Percentiles rank a stretch among this genome's conserved stretches.
Evolutionary conservation across 805 yeast species (phyloP).

Genomic region (Candida quercuum): DNA sequence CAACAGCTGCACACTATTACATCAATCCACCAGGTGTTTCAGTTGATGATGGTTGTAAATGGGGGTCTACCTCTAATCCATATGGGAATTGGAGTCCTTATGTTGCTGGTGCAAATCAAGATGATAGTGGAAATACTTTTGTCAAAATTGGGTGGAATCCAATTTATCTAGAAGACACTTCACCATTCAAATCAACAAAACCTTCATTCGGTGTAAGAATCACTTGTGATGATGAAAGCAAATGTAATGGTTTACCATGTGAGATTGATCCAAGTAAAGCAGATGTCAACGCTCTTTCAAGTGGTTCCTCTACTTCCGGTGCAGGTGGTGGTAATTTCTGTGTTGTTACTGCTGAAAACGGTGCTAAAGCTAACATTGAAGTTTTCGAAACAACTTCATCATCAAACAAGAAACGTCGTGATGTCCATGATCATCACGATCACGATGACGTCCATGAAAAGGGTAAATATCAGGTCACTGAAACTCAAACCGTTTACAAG

Average conservation of each 20-base stretch:
- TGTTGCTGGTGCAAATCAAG: slow-evolving; percentile 88
- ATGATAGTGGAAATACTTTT: slow-evolving; percentile 59
- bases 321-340: slow-evolving; percentile 77
- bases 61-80: slow-evolving; percentile 71
- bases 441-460: too few species aligned
- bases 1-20: slow-evolving; percentile 83
- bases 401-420: slow-evolving; percentile 7
- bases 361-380: slow-evolving; percentile 64
- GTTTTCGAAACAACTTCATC: slow-evolving; percentile 40
- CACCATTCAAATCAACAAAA: slow-evolving; percentile 46
- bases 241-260: slow-evolving; percentile 77
- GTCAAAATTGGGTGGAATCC: slow-evolving; percentile 94
- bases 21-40: slow-evolving; percentile 80
- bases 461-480: background rate
- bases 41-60: slow-evolving; percentile 68
- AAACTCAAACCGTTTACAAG: slow-evolving; percentile 8
- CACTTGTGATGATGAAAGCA: slow-evolving; percentile 62
- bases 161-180: slow-evolving; percentile 55
- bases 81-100: slow-evolving; percentile 92
- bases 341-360: slow-evolving; percentile 68
- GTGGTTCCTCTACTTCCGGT: slow-evolving; percentile 37
- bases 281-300: slow-evolving; percentile 51
- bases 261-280: slow-evolving; percentile 67
- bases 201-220: slow-evolving; percentile 72
- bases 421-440: slow-evolving; percentile 12